Conservation (phyloP, 768 basidiomycete genomes). For the Boletus pseudo-olivaceus region DNA sequence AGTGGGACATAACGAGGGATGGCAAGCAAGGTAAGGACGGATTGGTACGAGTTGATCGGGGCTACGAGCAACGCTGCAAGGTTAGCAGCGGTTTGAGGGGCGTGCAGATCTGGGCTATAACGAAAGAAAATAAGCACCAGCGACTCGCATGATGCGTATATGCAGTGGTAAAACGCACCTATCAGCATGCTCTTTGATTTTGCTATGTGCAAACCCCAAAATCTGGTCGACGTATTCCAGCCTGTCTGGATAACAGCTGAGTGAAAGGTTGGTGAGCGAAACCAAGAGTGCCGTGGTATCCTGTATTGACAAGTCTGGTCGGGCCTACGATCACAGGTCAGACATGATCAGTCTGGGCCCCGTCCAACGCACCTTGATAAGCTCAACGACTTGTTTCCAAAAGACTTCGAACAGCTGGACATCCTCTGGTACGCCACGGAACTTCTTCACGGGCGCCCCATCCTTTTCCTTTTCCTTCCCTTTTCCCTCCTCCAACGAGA, state of each 20-base stretch:
- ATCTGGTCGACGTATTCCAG: constrained; percentile 98
- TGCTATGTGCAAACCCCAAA: constrained; percentile 81
- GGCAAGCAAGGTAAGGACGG: constrained; percentile 94
- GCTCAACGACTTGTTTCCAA: constrained; percentile 96
- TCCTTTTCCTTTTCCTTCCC: constrained; percentile 65
- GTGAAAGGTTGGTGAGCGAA: constrained; percentile 89
- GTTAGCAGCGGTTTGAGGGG: constrained; percentile 82
- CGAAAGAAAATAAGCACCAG: neutral
- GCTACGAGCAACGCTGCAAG: constrained; percentile 90
- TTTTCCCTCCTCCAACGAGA: constrained; percentile 24
- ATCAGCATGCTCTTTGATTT: constrained; percentile 79
- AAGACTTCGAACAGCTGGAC: constrained; percentile 97
- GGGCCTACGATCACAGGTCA: constrained; percentile 54
- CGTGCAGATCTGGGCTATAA: constrained; percentile 79
- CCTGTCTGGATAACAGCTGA: constrained; percentile 96
- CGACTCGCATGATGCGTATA: constrained; percentile 1
- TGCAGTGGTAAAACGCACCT: constrained; percentile 44
- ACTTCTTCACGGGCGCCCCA: constrained; percentile 62
- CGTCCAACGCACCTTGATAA: constrained; percentile 75
- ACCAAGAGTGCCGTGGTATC: constrained; percentile 96
- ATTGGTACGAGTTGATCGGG: constrained; percentile 95
- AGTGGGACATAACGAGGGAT: constrained; percentile 87
- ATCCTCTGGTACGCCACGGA: constrained; percentile 92
- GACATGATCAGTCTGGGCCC: neutral
- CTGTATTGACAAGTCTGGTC: constrained; percentile 95